phyloP scores from a whole-genome alignment of 83 land plant genomes.

The Thuja plicata region DNA sequence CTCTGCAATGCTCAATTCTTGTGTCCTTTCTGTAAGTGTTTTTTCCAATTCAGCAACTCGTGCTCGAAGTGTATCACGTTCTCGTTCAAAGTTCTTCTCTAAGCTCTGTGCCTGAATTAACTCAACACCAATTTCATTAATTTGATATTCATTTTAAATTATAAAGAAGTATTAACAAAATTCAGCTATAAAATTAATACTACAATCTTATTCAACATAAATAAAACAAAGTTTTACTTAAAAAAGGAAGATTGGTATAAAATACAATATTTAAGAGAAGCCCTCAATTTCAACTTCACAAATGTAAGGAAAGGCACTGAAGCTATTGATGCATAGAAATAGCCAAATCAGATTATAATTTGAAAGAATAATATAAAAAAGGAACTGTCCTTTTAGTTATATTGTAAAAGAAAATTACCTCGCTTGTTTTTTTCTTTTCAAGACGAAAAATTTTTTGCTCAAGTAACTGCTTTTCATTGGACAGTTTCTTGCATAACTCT shows the following conservation, averaged over 20 bases:
- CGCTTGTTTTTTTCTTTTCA: slow-evolving; percentile 66
- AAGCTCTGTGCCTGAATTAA: slow-evolving; percentile 40
- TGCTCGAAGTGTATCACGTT: slow-evolving; percentile 42
- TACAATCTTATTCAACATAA: background rate
- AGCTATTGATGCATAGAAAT: background rate
- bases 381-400: background rate
- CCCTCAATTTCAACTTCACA: background rate
- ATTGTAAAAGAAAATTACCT: slow-evolving; percentile 36
- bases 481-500: slow-evolving; percentile 55
- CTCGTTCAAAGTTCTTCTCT: slow-evolving; percentile 60
- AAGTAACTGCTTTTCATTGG: slow-evolving; percentile 70
- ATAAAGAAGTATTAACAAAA: background rate
- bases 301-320: background rate
- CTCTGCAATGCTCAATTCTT: slow-evolving; percentile 49
- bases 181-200: background rate
- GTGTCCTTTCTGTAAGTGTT: slow-evolving; percentile 39
- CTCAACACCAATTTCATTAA: background rate
- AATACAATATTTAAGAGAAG: background rate
- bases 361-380: background rate
- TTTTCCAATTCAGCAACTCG: slow-evolving; percentile 69
- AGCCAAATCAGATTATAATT: background rate
- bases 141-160: background rate
- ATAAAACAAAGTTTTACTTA: background rate
- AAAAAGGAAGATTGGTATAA: background rate
- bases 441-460: slow-evolving; percentile 80